Evolutionary conservation across 2,329 filamentous ascomycete species (phyloP), one percentile per base, ranked within the genome.

Genomic region (Hymenoscyphus occultus): DNA sequence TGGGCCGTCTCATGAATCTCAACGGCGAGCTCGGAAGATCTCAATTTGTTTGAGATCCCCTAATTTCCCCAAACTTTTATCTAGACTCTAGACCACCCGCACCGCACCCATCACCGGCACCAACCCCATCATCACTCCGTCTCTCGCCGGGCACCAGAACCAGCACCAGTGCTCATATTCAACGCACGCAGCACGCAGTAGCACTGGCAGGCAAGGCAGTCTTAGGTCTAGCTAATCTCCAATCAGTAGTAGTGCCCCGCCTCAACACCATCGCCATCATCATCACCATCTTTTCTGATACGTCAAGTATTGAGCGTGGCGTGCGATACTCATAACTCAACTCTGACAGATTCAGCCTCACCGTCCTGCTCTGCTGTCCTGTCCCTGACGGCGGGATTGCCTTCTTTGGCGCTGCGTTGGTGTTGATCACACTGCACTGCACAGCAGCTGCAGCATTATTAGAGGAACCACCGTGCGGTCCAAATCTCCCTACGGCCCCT

Each of bases 401-500:
- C 22, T 51, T n/a, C 45, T 51, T 51, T 51, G n/a, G 45, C 45
- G 45, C n/a, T 51, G 45, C 19, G 19, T 51, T 51, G 45, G 45
- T 28, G 45, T 48, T 48, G 45, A 51, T 28, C 45, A 51, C 35
- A 35, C 35, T 35, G 35, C 35, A 35, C 35, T 7, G 35, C 35
- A 35, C 45, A 28, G 45, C 45, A 12, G 45, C 45, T 51, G 45
- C 45, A 51, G 45, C 45, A 35, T 35, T 48, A n/a, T 16, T 12
- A 28, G 45, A 51, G 19, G 10, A 51, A 10, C 19, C 9, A n/a
- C 45, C 45, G 45, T 51, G 45, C 45, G 45, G 45, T n/a, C 45
- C 45, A 51, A 51, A 51, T 22, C 10, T 48, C 16, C 45, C 5
- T 48, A 22, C 54, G 54, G 54, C 54, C 54, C 54, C 54, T 57